Conservation (phyloP, 106 monocot genomes). For the Acorus calamus region DNA sequence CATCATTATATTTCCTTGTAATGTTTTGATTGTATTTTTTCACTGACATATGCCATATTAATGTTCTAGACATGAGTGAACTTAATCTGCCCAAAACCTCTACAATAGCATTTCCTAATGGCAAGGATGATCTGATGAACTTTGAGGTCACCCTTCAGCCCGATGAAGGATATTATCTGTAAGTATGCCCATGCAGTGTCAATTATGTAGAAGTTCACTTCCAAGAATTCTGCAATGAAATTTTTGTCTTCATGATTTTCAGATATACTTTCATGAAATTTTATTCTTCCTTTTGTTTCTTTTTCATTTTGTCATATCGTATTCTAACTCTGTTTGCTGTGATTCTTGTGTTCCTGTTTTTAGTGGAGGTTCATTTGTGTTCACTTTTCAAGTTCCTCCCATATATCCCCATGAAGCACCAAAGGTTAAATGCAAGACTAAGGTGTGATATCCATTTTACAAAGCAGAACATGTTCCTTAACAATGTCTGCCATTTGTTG, state of each 20-base stretch:
- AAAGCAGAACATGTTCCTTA: too few relatives aligned
- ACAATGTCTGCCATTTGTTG: not conserved
- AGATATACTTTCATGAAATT: too few relatives aligned
- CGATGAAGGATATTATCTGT: constrained; percentile 90
- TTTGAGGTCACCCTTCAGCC: constrained; percentile 69
- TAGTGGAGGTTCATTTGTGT: constrained; percentile 67
- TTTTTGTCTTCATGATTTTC: too few relatives aligned
- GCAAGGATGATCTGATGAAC: constrained; percentile 90
- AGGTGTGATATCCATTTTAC: constrained; percentile 30
- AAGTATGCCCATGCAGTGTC: constrained; percentile 13
- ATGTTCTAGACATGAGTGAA: constrained; percentile 64
- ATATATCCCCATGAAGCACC: constrained; percentile 91
- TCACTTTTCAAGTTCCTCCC: constrained; percentile 74
- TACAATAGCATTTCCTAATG: constrained; percentile 72
- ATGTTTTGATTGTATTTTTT: too few relatives aligned
- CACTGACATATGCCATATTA: not conserved
- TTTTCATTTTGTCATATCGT: constrained; percentile 1
- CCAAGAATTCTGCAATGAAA: too few relatives aligned
- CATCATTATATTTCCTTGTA: too few relatives aligned
- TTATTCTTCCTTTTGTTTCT: not conserved
- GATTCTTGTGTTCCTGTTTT: not conserved
- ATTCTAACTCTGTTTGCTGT: not conserved
- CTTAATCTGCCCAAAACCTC: constrained; percentile 73
- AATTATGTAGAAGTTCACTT: too few relatives aligned
- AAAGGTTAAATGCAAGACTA: constrained; percentile 96